Percentiles rank a stretch among this genome's conserved stretches.
Evolutionary conservation across 2,329 filamentous ascomycete species (phyloP).

Genomic region (Arachnopeziza araneosa): DNA sequence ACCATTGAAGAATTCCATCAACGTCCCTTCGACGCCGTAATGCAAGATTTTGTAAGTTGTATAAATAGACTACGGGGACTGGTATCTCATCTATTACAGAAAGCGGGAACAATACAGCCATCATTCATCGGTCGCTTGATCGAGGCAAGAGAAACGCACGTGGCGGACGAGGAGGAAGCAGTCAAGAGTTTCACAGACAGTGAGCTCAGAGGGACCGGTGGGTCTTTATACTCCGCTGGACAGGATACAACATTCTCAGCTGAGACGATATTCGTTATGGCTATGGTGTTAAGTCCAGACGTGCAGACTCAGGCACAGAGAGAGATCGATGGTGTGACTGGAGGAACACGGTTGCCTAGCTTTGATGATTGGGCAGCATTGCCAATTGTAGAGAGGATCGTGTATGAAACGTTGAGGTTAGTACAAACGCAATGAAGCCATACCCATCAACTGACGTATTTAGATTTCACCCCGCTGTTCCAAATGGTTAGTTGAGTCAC

Average conservation of each 20-base stretch:
- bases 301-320: conserved; percentile 41
- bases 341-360: conserved; percentile 38
- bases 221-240: conserved; percentile 43
- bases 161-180: conserved; percentile 3
- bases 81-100: conserved; percentile 6
- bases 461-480: conserved; percentile 32
- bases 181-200: conserved; percentile 9
- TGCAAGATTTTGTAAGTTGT: conserved; percentile 3
- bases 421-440: background rate
- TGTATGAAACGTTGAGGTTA: conserved; percentile 42
- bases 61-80: background rate
- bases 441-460: background rate
- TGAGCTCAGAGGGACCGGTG: conserved; percentile 42
- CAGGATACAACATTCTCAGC: conserved; percentile 28
- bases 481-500: conserved; percentile 39
- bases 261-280: conserved; percentile 6
- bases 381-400: conserved; percentile 38
- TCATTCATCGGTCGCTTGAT: conserved; percentile 9
- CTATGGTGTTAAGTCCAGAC: conserved; percentile 3
- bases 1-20: conserved; percentile 37
- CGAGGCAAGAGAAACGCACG: conserved; percentile 1
- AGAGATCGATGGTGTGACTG: conserved; percentile 44
- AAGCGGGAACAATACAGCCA: conserved; percentile 2
- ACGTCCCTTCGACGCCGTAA: conserved; percentile 32
- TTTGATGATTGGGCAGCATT: conserved; percentile 40